These are phyloP conservation scores for Colletotrichum sp. DNA, from an alignment of 2,329 filamentous ascomycete genomes.

Conservation along the genomic window DNA sequence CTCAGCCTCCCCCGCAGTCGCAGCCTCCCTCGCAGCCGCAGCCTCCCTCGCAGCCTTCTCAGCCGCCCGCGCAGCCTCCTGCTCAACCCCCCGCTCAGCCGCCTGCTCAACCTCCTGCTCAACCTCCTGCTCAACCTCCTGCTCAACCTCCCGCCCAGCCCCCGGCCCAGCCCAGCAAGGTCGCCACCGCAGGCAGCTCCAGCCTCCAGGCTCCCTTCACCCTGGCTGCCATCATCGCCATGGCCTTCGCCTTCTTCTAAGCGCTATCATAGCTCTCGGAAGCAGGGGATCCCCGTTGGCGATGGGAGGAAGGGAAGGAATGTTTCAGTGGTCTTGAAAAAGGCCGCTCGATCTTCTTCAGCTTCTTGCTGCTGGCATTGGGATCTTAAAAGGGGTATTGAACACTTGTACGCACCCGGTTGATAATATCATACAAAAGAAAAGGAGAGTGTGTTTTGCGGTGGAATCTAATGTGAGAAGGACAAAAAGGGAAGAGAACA, in stretches of 20 bases:
- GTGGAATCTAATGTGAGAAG: background rate
- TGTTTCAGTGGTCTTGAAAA: background rate
- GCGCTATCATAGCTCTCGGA: background rate
- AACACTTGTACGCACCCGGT: background rate
- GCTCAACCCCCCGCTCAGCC: background rate
- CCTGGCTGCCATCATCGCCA: background rate
- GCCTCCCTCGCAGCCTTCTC: background rate
- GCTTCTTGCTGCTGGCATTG: background rate
- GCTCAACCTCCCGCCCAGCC: background rate
- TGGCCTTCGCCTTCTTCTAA: constrained; percentile 9
- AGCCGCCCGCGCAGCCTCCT: background rate
- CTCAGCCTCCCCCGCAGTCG: background rate
- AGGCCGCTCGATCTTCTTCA: background rate
- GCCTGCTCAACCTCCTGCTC: background rate
- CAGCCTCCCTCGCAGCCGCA: background rate
- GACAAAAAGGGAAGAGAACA: background rate
- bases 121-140: background rate
- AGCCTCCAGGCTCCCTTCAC: constrained; percentile 1
- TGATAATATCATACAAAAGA: background rate
- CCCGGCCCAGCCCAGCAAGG: background rate
- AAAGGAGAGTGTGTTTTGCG: background rate
- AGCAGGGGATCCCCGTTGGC: background rate
- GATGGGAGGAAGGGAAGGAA: background rate
- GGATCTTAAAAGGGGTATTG: background rate
- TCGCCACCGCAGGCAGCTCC: constrained; percentile 8